Conservation (phyloP, 2,329 filamentous ascomycete genomes). For the Stagonosporopsis vannaccii region DNA sequence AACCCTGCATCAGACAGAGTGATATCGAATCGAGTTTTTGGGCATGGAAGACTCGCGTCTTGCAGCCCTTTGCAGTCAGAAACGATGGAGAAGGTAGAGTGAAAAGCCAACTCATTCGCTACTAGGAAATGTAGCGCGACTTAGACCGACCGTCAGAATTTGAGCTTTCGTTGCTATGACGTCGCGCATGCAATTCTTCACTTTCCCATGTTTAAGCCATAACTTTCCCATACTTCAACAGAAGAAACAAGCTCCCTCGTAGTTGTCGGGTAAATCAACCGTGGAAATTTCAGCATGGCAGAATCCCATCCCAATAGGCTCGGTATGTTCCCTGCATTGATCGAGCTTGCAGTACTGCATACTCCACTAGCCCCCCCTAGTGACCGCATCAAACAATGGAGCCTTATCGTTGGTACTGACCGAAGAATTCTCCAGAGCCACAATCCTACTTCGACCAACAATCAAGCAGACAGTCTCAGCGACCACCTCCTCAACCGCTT, state of each 20-base stretch:
- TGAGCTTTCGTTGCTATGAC: slow-evolving; percentile 27
- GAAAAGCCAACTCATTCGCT: slow-evolving; percentile 8
- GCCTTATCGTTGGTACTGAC: slow-evolving; percentile 3
- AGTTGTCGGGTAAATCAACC: not conserved
- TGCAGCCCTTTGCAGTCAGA: slow-evolving; percentile 1
- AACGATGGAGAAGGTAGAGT: slow-evolving; percentile 5
- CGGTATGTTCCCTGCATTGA: slow-evolving; percentile 11
- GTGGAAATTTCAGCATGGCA: slow-evolving; percentile 16
- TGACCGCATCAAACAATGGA: slow-evolving; percentile 1
- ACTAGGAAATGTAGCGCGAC: slow-evolving; percentile 4
- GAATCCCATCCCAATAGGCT: slow-evolving; percentile 13
- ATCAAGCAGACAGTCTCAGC: slow-evolving; percentile 3
- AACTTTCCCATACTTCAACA: slow-evolving; percentile 12
- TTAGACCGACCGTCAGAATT: slow-evolving; percentile 14
- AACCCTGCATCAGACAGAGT: slow-evolving; percentile 6
- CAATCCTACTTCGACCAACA: slow-evolving; percentile 16
- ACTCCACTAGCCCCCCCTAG: not conserved
- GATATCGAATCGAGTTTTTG: not conserved
- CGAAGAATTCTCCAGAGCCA: slow-evolving; percentile 3
- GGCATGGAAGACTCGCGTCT: not conserved
- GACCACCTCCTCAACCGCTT: slow-evolving; percentile 6
- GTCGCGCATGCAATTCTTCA: slow-evolving; percentile 33
- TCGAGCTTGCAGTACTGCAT: not conserved
- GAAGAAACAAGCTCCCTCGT: not conserved
- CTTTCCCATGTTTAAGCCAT: slow-evolving; percentile 21